These are phyloP conservation scores for Hagleromyces aurorensis DNA, from an alignment of 805 yeast genomes.

Conservation along the genomic window DNA sequence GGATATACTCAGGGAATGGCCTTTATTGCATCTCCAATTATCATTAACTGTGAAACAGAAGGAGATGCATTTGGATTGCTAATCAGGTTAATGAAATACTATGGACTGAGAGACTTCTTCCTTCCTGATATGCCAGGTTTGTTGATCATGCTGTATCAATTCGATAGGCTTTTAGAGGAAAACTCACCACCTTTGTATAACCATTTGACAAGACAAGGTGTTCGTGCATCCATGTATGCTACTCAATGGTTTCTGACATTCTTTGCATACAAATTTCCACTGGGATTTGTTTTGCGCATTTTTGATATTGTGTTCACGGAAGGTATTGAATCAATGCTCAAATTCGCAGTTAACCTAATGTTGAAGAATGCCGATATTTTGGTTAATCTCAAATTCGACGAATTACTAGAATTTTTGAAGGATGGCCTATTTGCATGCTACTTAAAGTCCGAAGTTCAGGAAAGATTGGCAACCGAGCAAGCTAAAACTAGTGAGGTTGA, in stretches of 20 bases:
- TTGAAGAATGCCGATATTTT: slow-evolving; percentile 54
- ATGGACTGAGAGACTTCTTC: slow-evolving; percentile 70
- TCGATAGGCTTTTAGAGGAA: slow-evolving; percentile 80
- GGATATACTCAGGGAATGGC: slow-evolving; percentile 99
- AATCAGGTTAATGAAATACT: slow-evolving; percentile 75
- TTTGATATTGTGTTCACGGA: slow-evolving; percentile 85
- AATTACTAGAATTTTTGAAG: slow-evolving; percentile 67
- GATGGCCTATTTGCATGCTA: slow-evolving; percentile 71
- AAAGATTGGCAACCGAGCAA: slow-evolving; percentile 8
- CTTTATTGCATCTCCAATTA: slow-evolving; percentile 76
- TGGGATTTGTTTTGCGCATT: slow-evolving; percentile 78
- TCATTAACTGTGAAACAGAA: slow-evolving; percentile 60
- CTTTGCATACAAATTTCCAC: slow-evolving; percentile 91
- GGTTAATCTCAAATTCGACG: slow-evolving; percentile 62
- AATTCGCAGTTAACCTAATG: slow-evolving; percentile 79
- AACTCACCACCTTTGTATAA: slow-evolving; percentile 59
- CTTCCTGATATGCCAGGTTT: slow-evolving; percentile 92
- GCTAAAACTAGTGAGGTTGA: slow-evolving; percentile 26
- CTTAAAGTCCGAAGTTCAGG: slow-evolving; percentile 32
- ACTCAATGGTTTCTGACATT: slow-evolving; percentile 96
- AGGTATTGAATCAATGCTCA: slow-evolving; percentile 79
- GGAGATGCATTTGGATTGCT: slow-evolving; percentile 79
- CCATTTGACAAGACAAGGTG: slow-evolving; percentile 80
- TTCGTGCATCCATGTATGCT: slow-evolving; percentile 91
- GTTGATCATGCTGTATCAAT: slow-evolving; percentile 76